Percentiles rank a stretch among this genome's conserved stretches.
Conservation (phyloP, 805 yeast species). For the Starmerella apicola region DNA sequence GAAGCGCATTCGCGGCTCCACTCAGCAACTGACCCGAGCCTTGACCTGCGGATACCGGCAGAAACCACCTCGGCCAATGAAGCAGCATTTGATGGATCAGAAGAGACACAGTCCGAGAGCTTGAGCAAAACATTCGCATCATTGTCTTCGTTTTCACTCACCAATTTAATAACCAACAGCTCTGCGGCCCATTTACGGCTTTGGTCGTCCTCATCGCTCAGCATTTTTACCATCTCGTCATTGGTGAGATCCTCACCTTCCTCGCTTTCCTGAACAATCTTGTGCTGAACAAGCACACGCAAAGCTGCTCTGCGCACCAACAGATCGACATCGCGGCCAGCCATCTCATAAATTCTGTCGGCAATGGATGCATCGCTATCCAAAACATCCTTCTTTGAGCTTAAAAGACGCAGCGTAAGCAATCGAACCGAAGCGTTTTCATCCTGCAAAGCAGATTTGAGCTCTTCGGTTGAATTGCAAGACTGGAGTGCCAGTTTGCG, state of each 20-base stretch:
- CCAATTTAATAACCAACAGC: not conserved
- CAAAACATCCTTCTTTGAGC: no score
- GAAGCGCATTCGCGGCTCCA: not conserved
- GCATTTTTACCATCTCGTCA: conserved; percentile 1
- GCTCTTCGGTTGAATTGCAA: not conserved
- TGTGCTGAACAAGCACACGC: conserved; percentile 1
- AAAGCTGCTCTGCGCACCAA: conserved; percentile 15
- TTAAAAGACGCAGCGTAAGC: conserved; percentile 5
- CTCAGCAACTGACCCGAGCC: not conserved
- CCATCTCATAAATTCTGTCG: conserved; percentile 10
- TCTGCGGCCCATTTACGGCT: conserved; percentile 10
- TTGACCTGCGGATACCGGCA: not conserved
- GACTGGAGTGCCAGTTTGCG: conserved; percentile 10
- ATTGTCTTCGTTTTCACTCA: not conserved
- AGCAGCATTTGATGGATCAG: not conserved
- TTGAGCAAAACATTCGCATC: not conserved
- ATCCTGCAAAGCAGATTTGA: conserved; percentile 10
- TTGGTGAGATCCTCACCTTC: not conserved
- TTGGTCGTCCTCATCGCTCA: conserved; percentile 5
- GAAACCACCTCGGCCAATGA: not conserved
- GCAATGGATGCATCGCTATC: not conserved
- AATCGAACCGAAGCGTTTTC: conserved; percentile 14
- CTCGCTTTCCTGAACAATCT: not conserved
- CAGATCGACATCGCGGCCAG: conserved; percentile 14
- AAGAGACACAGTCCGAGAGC: not conserved